Evolutionary conservation across 495 filamentous ascomycete genomes (phyloP), one percentile per base, ranked within the genome.

Genomic region (Neurospora sp.): DNA sequence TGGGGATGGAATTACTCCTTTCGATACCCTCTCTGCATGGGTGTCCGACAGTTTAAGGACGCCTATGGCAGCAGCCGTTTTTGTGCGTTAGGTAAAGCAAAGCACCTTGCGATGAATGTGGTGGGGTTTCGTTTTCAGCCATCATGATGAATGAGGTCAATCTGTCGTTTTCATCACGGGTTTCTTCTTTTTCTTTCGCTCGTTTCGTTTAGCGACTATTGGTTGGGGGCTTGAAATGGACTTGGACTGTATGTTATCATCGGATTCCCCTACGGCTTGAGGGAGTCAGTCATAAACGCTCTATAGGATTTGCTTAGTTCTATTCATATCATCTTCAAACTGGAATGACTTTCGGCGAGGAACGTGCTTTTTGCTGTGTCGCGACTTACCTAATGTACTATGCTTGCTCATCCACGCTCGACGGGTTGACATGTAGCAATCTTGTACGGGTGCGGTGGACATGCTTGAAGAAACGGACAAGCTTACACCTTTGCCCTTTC

Each of bases 11-110:
- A 75, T 71, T 76, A 71, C 54, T 69, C 75, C 28, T 66, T 80
- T 71, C 73, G 79, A 81, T 81, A 81, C 79, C 80, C 80, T 79
- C 73, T 77, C 39, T 70, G 54, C 77, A 77, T 81, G 74, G 75
- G 79, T 69, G 78, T 79, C 75, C 70, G 62, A 69, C 45, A 40
- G 39, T 39, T 13, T 13, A 69, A 71, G 42, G 72, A 71, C 62
- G 71, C 54, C 59, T 19, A 69, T 76, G 73, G 43, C 62, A 69
- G 71, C 71, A 69, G 71, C 71, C 59, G 70, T 77, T 70, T 69
- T 73, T 39, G 39, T 72, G 70, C 54, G 42, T 72, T 62, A 39
- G 72, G 74, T 24, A 73, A 31, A 45, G 42, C 42, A 45, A 45
- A 45, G n/a, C 42, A 45, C 42, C 21, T 39, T 42, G 74, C 40